A percentile compares a stretch with the other conserved stretches of the same genome.
Conservation (phyloP, 78 protist genomes). For the Guillardia theta region DNA sequence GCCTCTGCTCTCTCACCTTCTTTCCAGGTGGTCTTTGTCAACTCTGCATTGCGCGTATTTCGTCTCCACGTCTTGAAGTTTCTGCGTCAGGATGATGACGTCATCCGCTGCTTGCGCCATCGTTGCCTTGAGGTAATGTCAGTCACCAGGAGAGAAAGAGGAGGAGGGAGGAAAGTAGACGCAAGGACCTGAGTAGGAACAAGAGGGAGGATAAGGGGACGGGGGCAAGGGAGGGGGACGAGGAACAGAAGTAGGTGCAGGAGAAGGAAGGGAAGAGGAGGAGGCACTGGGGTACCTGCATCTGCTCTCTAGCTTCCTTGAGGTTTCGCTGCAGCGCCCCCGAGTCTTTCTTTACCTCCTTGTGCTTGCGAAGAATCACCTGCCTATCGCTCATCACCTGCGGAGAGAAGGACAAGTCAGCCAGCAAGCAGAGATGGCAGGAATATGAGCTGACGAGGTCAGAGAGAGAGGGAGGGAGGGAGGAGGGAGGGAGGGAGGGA, state of each 20-base stretch:
- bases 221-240: too few species aligned
- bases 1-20: too few species aligned
- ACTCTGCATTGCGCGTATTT: not conserved
- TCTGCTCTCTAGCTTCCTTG: not conserved
- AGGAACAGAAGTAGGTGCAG: too few species aligned
- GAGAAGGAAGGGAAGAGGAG: too few species aligned
- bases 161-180: too few species aligned
- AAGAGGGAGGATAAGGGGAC: too few species aligned
- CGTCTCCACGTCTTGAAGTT: not conserved
- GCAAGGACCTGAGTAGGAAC: too few species aligned
- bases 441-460: too few species aligned
- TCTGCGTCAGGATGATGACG: not conserved
- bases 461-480: not conserved
- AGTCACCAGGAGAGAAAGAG: too few species aligned
- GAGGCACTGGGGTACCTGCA: too few species aligned
- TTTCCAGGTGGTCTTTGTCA: not conserved
- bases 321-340: not conserved
- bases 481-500: not conserved
- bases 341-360: not conserved
- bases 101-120: not conserved
- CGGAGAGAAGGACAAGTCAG: not conserved
- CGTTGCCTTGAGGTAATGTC: too few species aligned
- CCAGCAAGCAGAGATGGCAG: too few species aligned
- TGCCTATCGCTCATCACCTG: not conserved
- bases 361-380: not conserved